phyloP scores from a whole-genome alignment of 176 grass and related monocot genomes.

The barley (Hordeum vulgare) region DNA sequence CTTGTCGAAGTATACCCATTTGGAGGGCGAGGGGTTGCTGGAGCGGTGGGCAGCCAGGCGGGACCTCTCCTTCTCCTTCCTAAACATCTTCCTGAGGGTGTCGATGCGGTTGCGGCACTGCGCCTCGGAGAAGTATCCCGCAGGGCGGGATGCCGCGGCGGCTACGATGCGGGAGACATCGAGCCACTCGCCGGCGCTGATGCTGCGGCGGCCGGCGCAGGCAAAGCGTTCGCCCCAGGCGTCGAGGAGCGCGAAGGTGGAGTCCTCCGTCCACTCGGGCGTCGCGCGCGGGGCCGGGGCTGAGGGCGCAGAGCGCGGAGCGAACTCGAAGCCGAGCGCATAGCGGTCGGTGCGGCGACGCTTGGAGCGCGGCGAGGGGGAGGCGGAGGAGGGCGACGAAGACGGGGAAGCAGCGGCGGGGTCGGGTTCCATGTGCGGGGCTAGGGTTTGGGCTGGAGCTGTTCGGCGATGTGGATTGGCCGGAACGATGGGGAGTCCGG shows the following conservation, averaged over 20 bases:
- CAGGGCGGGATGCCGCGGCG: constrained; percentile 10
- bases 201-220: constrained; percentile 40
- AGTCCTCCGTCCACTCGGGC: constrained; percentile 59
- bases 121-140: constrained; percentile 36
- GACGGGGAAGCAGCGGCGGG: constrained; percentile 19
- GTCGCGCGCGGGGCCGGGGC: not conserved
- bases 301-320: constrained; percentile 31
- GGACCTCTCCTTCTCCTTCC: constrained; percentile 57
- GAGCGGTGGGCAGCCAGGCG: constrained; percentile 20
- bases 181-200: constrained; percentile 70
- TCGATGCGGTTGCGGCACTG: constrained; percentile 88
- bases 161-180: constrained; percentile 47
- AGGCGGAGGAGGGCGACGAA: constrained; percentile 14
- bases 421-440: constrained; percentile 33
- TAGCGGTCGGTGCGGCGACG: constrained; percentile 41
- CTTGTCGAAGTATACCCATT: constrained; percentile 79
- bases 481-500: constrained; percentile 24
- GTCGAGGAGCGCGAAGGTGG: constrained; percentile 75
- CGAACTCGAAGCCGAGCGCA: constrained; percentile 68
- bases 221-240: constrained; percentile 77
- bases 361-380: constrained; percentile 37
- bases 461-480: constrained; percentile 26
- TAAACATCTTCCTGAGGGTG: constrained; percentile 78
- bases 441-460: constrained; percentile 16
- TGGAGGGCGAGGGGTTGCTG: not conserved